Evolutionary conservation across 2,329 filamentous ascomycete genomes (phyloP).

Genomic region (Aaosphaeria arxii): DNA sequence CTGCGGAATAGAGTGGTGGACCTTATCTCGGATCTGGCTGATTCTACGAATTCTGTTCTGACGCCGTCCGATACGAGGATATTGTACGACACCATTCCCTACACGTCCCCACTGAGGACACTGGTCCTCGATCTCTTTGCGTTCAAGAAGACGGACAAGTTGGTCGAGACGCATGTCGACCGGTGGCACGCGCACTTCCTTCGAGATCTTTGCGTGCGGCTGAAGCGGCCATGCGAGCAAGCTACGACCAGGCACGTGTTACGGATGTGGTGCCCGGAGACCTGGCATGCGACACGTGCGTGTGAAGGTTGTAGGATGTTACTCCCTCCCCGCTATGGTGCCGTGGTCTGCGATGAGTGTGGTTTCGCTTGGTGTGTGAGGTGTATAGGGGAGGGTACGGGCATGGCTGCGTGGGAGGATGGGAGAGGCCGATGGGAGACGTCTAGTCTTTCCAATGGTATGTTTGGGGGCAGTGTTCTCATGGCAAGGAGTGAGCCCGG

Average conservation of each 20-base stretch:
- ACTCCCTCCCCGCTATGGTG: slow-evolving; percentile 38
- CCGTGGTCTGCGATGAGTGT: slow-evolving; percentile 41
- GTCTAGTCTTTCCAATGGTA: not conserved
- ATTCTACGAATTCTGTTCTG: slow-evolving; percentile 48
- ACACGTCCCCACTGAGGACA: slow-evolving; percentile 36
- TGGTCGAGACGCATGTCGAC: slow-evolving; percentile 46
- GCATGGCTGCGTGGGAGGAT: slow-evolving; percentile 29
- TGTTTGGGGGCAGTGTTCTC: slow-evolving; percentile 21
- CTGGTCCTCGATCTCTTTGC: slow-evolving; percentile 50
- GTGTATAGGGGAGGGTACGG: slow-evolving; percentile 36
- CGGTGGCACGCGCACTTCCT: slow-evolving; percentile 49
- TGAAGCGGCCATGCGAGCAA: slow-evolving; percentile 46
- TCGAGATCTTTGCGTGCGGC: slow-evolving; percentile 44
- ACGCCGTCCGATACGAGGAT: slow-evolving; percentile 49
- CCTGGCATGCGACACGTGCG: slow-evolving; percentile 26
- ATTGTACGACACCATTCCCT: slow-evolving; percentile 44
- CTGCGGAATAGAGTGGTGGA: slow-evolving; percentile 46
- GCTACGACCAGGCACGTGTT: slow-evolving; percentile 42
- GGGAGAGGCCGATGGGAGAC: slow-evolving; percentile 10
- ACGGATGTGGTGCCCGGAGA: slow-evolving; percentile 37
- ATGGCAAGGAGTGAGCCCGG: slow-evolving; percentile 20
- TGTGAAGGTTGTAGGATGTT: slow-evolving; percentile 40
- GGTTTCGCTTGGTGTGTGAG: slow-evolving; percentile 39
- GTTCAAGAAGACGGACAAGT: slow-evolving; percentile 51
- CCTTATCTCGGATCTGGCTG: slow-evolving; percentile 43